Evolutionary conservation across 805 yeast genomes (phyloP).

Genomic region (Hanseniaspora meyeri): DNA sequence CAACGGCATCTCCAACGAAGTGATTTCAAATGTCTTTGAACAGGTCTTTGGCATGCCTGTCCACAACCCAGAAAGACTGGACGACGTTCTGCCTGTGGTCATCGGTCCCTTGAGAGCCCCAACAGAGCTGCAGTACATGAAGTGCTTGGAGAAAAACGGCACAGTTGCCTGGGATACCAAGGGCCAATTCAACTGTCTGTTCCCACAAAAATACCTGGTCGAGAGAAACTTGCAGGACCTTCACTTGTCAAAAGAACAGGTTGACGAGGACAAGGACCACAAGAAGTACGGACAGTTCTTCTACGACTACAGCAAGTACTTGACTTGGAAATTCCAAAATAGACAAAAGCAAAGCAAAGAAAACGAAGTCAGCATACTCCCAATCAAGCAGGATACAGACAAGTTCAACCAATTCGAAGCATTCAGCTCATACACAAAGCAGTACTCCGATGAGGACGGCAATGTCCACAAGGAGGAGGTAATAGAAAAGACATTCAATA

Average conservation of each 20-base stretch:
- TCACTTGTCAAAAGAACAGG: slow-evolving; percentile 47
- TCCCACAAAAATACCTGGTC: slow-evolving; percentile 44
- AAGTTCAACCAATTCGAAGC: slow-evolving; percentile 12
- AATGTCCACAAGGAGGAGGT: background rate
- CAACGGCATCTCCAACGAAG: slow-evolving; percentile 8
- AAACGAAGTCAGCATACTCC: slow-evolving; percentile 17
- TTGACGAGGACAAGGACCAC: slow-evolving; percentile 34
- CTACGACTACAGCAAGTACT: slow-evolving; percentile 47
- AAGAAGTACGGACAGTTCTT: slow-evolving; percentile 46
- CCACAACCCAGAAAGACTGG: background rate
- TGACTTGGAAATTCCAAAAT: slow-evolving; percentile 46
- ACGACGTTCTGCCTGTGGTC: background rate
- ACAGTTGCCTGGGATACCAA: slow-evolving; percentile 66
- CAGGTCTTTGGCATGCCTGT: slow-evolving; percentile 10
- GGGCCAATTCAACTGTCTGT: slow-evolving; percentile 86
- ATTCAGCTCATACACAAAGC: slow-evolving; percentile 14
- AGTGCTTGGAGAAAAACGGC: slow-evolving; percentile 57
- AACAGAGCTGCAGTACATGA: slow-evolving; percentile 41
- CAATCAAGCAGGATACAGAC: background rate
- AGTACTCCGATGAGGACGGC: slow-evolving; percentile 14
- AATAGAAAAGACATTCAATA: background rate
- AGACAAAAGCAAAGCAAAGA: slow-evolving; percentile 18
- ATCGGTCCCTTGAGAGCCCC: slow-evolving; percentile 30
- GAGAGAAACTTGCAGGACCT: slow-evolving; percentile 25
- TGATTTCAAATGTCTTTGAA: slow-evolving; percentile 6